Evolutionary conservation across 2,329 filamentous ascomycete genomes (phyloP).

Genomic region (Microdochium trichocladiopsis): DNA sequence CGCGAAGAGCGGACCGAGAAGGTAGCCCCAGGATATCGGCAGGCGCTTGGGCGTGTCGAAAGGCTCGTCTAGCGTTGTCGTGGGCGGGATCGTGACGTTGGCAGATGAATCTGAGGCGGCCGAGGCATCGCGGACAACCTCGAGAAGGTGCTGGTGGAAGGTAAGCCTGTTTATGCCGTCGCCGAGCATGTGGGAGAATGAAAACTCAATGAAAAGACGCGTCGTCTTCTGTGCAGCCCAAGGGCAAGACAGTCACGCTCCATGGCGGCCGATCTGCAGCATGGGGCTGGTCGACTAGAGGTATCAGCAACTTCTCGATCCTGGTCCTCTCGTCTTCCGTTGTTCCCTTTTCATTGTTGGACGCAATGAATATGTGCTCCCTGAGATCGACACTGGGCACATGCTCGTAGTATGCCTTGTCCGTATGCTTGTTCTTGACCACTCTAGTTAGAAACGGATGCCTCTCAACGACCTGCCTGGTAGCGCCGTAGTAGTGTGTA

Average conservation of each 20-base stretch:
- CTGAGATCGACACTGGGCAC: conserved; percentile 1
- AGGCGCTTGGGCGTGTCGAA: conserved; percentile 2
- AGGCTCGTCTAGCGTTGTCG: not conserved
- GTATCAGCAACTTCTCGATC: conserved; percentile 2
- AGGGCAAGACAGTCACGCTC: not conserved
- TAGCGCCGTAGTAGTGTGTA: not conserved
- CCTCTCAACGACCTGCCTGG: not conserved
- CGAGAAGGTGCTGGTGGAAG: conserved; percentile 1
- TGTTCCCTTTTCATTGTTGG: not conserved
- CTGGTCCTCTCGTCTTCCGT: not conserved
- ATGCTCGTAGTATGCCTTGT: conserved; percentile 1
- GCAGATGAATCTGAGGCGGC: not conserved
- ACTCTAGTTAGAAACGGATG: conserved; percentile 1
- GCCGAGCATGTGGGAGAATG: conserved; percentile 3
- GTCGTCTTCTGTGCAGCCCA: not conserved
- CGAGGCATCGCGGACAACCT: not conserved
- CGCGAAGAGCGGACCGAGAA: conserved; percentile 1
- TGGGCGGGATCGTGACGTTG: not conserved
- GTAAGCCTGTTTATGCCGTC: conserved; percentile 2
- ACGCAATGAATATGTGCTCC: conserved; percentile 1
- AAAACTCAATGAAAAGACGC: conserved; percentile 1
- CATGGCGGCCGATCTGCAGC: not conserved
- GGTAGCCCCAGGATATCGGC: conserved; percentile 2
- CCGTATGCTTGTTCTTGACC: conserved; percentile 1
- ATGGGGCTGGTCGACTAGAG: not conserved